A percentile compares a stretch with the other conserved stretches of the same genome.
Evolutionary conservation across 202 grass and related monocot species (phyloP).

Genomic region (Elaeis oleifera): DNA sequence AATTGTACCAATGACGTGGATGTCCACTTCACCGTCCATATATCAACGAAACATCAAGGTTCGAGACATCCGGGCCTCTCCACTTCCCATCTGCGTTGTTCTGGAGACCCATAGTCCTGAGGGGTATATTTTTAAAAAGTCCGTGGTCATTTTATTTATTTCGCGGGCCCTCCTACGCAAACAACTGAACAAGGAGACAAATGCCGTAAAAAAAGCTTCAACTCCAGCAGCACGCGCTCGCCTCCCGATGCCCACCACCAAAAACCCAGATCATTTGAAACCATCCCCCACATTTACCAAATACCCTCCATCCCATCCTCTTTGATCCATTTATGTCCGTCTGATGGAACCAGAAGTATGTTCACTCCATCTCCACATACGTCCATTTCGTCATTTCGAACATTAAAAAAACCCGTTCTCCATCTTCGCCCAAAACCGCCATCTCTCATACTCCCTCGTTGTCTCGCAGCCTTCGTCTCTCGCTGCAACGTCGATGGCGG

Average conservation of each 20-base stretch:
- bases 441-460: neutral
- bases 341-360: neutral
- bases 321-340: neutral
- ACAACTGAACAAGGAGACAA: neutral
- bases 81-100: no score
- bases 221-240: slow-evolving; percentile 10
- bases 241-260: slow-evolving; percentile 20
- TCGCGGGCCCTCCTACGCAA: neutral
- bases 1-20: no score
- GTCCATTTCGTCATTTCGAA: slow-evolving; percentile 38
- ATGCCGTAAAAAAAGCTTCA: slow-evolving; percentile 3
- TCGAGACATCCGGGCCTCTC: no score
- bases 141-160: neutral
- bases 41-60: no score
- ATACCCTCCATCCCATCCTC: fast-evolving
- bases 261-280: slow-evolving; percentile 38
- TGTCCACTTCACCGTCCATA: no score
- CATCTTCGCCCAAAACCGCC: slow-evolving; percentile 27
- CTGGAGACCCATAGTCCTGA: no score
- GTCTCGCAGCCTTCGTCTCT: slow-evolving; percentile 4
- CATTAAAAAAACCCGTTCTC: neutral
- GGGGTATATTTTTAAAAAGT: no score
- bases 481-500: slow-evolving; percentile 20
- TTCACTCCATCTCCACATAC: neutral
- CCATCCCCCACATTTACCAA: slow-evolving; percentile 14